Evolutionary conservation across 2,329 filamentous ascomycete species (phyloP).

Genomic region (Plectosphaerella sp.): DNA sequence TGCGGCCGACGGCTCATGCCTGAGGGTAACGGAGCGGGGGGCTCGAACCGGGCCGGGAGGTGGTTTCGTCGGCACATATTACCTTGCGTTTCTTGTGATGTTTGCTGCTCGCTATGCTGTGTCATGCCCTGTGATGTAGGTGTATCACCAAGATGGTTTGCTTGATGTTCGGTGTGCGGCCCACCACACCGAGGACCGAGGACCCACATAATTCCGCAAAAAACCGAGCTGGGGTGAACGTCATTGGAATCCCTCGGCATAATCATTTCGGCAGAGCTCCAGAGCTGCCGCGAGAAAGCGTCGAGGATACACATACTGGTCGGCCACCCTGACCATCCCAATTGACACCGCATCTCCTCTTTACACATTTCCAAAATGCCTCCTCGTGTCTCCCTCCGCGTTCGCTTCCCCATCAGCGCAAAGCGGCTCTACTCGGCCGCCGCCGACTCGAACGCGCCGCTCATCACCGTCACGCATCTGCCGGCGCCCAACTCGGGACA

Average conservation of each 20-base stretch:
- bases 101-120: no score
- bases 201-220: not conserved
- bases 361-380: slow-evolving; percentile 19
- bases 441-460: slow-evolving; percentile 30
- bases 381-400: slow-evolving; percentile 20
- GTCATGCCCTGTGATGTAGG: no score
- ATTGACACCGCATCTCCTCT: not conserved
- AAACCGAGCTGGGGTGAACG: not conserved
- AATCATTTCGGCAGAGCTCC: not conserved
- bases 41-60: slow-evolving; percentile 26
- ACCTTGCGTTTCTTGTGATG: no score
- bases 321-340: not conserved
- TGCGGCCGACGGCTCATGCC: slow-evolving; percentile 5
- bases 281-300: not conserved
- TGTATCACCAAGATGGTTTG: not conserved
- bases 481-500: slow-evolving; percentile 75
- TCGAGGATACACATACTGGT: not conserved
- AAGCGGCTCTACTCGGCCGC: slow-evolving; percentile 37
- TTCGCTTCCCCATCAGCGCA: slow-evolving; percentile 12
- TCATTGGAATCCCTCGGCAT: not conserved
- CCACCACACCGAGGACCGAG: not conserved
- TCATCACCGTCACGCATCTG: slow-evolving; percentile 68
- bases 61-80: slow-evolving; percentile 38
- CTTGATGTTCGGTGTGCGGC: not conserved
- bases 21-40: slow-evolving; percentile 19